Evolutionary conservation across 2,329 filamentous ascomycete species (phyloP), one percentile per base, ranked within the genome.

Genomic region (Uncinocarpus reesii): DNA sequence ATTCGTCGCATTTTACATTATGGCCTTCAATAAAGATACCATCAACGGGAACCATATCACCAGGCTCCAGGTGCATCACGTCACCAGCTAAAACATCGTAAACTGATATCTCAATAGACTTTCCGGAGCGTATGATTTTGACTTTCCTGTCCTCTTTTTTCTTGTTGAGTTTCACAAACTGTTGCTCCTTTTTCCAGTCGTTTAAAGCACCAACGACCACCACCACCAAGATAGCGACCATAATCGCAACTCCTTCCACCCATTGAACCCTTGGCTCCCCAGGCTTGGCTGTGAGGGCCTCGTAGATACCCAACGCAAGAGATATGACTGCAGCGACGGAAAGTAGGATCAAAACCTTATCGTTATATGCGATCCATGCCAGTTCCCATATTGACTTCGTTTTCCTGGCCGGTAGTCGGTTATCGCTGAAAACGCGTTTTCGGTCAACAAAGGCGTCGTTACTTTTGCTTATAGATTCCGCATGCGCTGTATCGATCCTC

Each of bases 361-460:
- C 84, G 60, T 88, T 87, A 66, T 86, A 86, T 1, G 84, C 83
- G 58, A 86, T 83, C 84, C 84, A 89, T 53, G 80, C 80, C 13
- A 88, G 67, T 58, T 81, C 72, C 52, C 83, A 70, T 44, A 88
- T 79, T 32, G 72, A 80, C 61, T 86, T 87, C 20, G 80, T 71
- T 58, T 83, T 84, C 57, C 78, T 78, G 55, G 78, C 79, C 0
- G 81, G 81, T n/a, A 85, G 66, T 24, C 71, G 69, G 56, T 88
- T 88, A 53, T 79, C 76, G 46, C 78, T 79, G 60, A 79, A 89
- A 6, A 88, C 71, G 29, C 82, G 78, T 58, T 77, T 83, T 18
- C 85, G 79, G 57, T 88, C 84, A 16, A 60, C 58, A 54, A 76
- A 83, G 7, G 65, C 62, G 32, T 67, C 61, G 8, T 67, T 65